These are phyloP conservation scores for Colletotrichum liaoningense DNA, from an alignment of 2,329 filamentous ascomycete genomes.

Conservation along the genomic window DNA sequence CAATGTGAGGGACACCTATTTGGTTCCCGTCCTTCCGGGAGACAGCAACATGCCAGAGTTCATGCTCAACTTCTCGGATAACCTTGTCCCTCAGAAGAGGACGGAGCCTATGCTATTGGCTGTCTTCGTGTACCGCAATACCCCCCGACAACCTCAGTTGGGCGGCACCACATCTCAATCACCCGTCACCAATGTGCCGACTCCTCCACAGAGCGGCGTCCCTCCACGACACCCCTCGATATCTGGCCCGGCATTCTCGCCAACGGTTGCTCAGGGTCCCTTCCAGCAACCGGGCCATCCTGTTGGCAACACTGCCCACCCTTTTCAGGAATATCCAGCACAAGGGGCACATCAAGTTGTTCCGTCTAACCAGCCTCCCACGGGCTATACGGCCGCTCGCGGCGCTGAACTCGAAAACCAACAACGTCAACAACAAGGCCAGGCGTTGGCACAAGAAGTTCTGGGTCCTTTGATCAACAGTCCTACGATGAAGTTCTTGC, in stretches of 20 bases:
- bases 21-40: conserved; percentile 85
- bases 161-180: conserved; percentile 38
- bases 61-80: conserved; percentile 87
- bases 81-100: conserved; percentile 78
- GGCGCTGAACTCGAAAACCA: conserved; percentile 48
- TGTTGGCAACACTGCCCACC: conserved; percentile 18
- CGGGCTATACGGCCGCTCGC: conserved; percentile 32
- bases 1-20: conserved; percentile 89
- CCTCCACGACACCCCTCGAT: conserved; percentile 59
- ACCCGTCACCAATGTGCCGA: conserved; percentile 43
- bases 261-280: conserved; percentile 45
- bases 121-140: conserved; percentile 84
- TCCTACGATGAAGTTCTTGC: conserved; percentile 75
- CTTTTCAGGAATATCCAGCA: conserved; percentile 35
- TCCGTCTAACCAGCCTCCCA: conserved; percentile 39
- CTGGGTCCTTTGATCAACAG: conserved; percentile 72
- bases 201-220: conserved; percentile 49
- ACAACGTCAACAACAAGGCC: conserved; percentile 62
- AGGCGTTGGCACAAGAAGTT: conserved; percentile 70
- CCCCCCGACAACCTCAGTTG: conserved; percentile 51
- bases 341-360: conserved; percentile 36
- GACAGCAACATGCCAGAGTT: conserved; percentile 82
- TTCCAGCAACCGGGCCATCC: conserved; percentile 29
- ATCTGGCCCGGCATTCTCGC: conserved; percentile 65
- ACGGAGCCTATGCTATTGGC: conserved; percentile 83